Evolutionary conservation across 192 early-diverging fungal species (phyloP).

Genomic region (Funneliformis mosseae): DNA sequence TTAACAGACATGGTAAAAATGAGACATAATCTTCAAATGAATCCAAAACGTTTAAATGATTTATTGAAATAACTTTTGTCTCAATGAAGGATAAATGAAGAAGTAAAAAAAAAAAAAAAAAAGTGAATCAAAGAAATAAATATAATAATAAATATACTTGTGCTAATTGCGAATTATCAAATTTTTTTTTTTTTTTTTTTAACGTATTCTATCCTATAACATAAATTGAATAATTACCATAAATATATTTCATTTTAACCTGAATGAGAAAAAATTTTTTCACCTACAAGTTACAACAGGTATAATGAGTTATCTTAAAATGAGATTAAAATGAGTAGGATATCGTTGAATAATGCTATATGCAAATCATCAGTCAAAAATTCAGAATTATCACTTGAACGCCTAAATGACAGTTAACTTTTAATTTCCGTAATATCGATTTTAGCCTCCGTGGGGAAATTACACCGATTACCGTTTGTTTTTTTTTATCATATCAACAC

Average conservation of each 20-base stretch:
- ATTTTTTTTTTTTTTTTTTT: too few relatives aligned
- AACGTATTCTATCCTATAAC: too few relatives aligned
- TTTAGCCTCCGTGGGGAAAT: not conserved
- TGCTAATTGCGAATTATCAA: too few relatives aligned
- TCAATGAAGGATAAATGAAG: too few relatives aligned
- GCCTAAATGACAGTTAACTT: not conserved
- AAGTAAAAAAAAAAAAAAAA: too few relatives aligned
- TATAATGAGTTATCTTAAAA: too few relatives aligned
- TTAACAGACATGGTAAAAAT: constrained; percentile 35
- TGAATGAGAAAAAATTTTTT: too few relatives aligned
- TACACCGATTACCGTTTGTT: not conserved
- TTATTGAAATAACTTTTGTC: not conserved
- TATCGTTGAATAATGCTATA: not conserved
- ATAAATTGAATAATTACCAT: too few relatives aligned
- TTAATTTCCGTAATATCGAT: constrained; percentile 1
- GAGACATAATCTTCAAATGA: not conserved
- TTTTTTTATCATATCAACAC: not conserved
- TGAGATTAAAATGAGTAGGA: not conserved
- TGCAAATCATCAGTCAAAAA: not conserved
- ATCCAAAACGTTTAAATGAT: not conserved
- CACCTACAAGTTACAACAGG: too few relatives aligned
- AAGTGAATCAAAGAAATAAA: too few relatives aligned
- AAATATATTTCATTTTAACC: too few relatives aligned
- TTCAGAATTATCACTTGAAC: not conserved
- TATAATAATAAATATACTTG: too few relatives aligned